These are phyloP conservation scores for Trichothecium roseum DNA, from an alignment of 2,329 filamentous ascomycete genomes.

Conservation along the genomic window DNA sequence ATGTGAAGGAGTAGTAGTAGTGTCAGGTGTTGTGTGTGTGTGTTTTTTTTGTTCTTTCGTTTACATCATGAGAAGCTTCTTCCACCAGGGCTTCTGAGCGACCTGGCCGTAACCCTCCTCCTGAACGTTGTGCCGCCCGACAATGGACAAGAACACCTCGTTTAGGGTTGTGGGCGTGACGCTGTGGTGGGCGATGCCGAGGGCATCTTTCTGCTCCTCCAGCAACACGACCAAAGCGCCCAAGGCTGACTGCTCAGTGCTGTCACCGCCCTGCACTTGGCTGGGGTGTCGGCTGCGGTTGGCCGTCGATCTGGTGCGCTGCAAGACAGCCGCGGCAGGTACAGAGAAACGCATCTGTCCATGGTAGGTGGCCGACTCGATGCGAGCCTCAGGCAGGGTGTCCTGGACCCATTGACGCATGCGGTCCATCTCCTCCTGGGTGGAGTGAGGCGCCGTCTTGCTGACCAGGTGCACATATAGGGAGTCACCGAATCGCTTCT, in stretches of 20 bases:
- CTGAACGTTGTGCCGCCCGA: slow-evolving; percentile 61
- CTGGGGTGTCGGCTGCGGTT: no score
- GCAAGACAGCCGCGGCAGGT: slow-evolving; percentile 8
- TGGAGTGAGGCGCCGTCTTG: slow-evolving; percentile 58
- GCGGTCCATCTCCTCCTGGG: slow-evolving; percentile 49
- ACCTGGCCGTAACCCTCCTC: slow-evolving; percentile 48
- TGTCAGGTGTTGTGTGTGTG: no score
- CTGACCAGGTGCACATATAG: slow-evolving; percentile 71
- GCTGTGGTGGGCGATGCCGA: slow-evolving; percentile 72
- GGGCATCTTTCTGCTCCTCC: slow-evolving; percentile 52
- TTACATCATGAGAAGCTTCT: slow-evolving; percentile 1
- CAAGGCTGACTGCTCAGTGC: slow-evolving; percentile 34
- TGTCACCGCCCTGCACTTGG: slow-evolving; percentile 7
- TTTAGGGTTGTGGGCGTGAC: slow-evolving; percentile 78
- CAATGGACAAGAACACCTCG: slow-evolving; percentile 75
- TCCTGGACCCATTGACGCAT: slow-evolving; percentile 52
- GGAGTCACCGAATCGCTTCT: slow-evolving; percentile 60
- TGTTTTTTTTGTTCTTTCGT: no score
- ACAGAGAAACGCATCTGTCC: slow-evolving; percentile 17
- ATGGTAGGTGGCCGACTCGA: slow-evolving; percentile 49
- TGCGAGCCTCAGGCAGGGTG: slow-evolving; percentile 48
- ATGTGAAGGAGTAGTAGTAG: no score
- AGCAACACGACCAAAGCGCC: slow-evolving; percentile 58
- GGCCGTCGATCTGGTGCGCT: no score
- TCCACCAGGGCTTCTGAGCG: slow-evolving; percentile 13